Base-by-base conservation (phyloP, 2,329 filamentous ascomycete genomes). In the Coniochaeta ligniaria region DNA sequence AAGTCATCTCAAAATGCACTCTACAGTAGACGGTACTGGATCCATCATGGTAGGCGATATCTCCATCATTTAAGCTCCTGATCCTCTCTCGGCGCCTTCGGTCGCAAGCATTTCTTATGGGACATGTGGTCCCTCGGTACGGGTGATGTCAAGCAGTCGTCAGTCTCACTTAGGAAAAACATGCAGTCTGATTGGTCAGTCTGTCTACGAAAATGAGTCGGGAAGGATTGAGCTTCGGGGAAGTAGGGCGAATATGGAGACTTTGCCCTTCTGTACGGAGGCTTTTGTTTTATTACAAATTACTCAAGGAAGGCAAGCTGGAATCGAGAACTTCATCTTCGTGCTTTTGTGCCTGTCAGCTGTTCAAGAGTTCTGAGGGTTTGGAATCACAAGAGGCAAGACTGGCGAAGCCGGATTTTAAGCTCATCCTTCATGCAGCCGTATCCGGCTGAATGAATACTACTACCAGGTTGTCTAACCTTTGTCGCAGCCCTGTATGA, bases 71-170 rank as follows among this genome's bases (percentile, higher is more conserved):
- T 35, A 16, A 57, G 22, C 31, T 35, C 54, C 31, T 52, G 14
- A 28, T 14, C 4, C 17, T 24, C 12, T 2, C 16, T 52, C 47
- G 24, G 47, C 26, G 47, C 47, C 22, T 24, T 52, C 26, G 47
- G 47, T 31, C 47, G 22, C 22, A 52, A n/a, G 47, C 16, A 52
- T 11, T n/a, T 52, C 11, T 52, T 31, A 28, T 31, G 47, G 47
- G 26, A 17, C 20, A 28, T 28, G 47, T 52, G 47, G 47, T 47
- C 43, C 43, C 43, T 47, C 16, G 43, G 6, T 26, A n/a, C 20
- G 31, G 35, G 54, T 57, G 54, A 57, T 57, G 54, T 57, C 54
- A 57, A 57, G 22, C 5, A 24, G 17, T 38, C 35, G 54, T 57
- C 54, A 57, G n/a, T 14, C 35, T 22, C 5, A 24, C 31, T 22